These are phyloP conservation scores for Penicillium brevicompactum DNA, from an alignment of 2,329 filamentous ascomycete species.

Conservation along the genomic window DNA sequence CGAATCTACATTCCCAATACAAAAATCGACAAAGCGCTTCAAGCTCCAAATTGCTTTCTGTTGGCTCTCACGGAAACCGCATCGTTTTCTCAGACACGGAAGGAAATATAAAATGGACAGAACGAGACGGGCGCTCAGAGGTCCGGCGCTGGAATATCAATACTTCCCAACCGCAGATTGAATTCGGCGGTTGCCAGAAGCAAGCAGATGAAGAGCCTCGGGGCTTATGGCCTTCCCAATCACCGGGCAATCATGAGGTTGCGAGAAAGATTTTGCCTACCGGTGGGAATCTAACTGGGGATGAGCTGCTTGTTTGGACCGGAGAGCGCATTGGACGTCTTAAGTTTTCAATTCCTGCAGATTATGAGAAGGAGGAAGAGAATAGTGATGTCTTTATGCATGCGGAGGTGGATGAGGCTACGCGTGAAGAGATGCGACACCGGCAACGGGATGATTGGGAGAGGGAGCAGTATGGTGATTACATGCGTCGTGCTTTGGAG, in stretches of 20 bases:
- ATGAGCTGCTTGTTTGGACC: constrained; percentile 83
- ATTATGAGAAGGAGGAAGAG: constrained; percentile 42
- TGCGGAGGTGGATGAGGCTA: constrained; percentile 28
- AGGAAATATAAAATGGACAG: constrained; percentile 86
- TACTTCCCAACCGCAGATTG: constrained; percentile 30
- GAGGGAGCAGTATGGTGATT: constrained; percentile 61
- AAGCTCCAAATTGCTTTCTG: constrained; percentile 76
- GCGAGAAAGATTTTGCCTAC: constrained; percentile 77
- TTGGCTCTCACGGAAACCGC: constrained; percentile 77
- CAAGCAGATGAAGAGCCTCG: constrained; percentile 44
- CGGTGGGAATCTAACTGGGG: constrained; percentile 47
- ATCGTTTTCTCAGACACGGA: constrained; percentile 83
- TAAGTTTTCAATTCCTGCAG: constrained; percentile 56
- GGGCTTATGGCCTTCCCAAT: constrained; percentile 56
- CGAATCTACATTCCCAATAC: constrained; percentile 44
- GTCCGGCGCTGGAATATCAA: constrained; percentile 63
- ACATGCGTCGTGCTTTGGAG: constrained; percentile 74
- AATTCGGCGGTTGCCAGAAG: constrained; percentile 14
- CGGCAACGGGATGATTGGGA: constrained; percentile 36
- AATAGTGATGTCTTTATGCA: constrained; percentile 34
- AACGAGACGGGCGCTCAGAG: constrained; percentile 70
- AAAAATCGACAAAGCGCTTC: constrained; percentile 85
- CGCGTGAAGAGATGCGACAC: constrained; percentile 33
- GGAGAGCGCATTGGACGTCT: constrained; percentile 79
- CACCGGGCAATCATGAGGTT: constrained; percentile 60